Evolutionary conservation across 108 stramenopile species (phyloP).

Genomic region (Nannochloropsis granulata): DNA sequence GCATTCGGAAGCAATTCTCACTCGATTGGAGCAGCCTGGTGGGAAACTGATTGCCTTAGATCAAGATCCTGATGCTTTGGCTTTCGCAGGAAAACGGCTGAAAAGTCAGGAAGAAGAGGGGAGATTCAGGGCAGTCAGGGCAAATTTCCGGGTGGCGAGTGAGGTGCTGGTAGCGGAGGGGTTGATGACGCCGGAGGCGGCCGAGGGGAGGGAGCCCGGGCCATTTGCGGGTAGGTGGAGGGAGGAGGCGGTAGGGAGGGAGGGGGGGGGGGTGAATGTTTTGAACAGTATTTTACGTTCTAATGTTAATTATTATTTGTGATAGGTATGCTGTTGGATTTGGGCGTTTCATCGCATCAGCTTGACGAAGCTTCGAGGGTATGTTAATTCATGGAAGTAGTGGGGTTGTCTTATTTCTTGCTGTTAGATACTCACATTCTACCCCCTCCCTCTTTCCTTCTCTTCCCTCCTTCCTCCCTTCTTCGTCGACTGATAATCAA

Average conservation of each 20-base stretch:
- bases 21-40: neutral
- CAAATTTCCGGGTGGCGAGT: neutral
- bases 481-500: neutral
- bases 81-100: conserved; percentile 2
- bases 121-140: neutral
- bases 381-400: neutral
- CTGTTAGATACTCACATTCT: neutral
- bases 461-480: neutral
- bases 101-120: neutral
- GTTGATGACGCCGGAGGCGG: neutral
- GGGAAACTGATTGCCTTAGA: conserved; percentile 27
- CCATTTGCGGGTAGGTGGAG: neutral
- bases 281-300: neutral
- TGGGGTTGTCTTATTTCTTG: neutral
- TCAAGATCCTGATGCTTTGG: conserved; percentile 25
- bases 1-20: conserved; percentile 20
- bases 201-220: neutral
- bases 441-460: neutral
- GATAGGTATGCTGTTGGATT: conserved; percentile 23
- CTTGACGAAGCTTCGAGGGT: neutral
- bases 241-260: neutral
- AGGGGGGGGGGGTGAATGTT: neutral
- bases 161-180: neutral
- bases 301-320: neutral
- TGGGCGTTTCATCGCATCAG: conserved; percentile 31